phyloP scores from a whole-genome alignment of 768 basidiomycete genomes.

The Terana coerulea region DNA sequence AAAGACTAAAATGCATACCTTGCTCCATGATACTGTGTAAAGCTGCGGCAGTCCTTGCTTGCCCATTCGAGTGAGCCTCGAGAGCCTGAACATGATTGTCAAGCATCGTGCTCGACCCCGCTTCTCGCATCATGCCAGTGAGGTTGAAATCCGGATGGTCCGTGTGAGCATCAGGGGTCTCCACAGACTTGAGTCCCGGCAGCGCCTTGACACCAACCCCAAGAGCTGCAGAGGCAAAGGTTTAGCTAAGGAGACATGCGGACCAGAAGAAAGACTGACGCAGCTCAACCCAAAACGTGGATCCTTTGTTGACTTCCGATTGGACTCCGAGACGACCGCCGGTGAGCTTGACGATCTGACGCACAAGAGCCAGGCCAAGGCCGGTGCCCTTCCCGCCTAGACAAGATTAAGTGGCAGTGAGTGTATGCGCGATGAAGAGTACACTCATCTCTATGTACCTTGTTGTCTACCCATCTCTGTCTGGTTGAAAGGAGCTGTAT shows the following conservation, averaged over 20 bases:
- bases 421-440: no score
- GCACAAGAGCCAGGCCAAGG: conserved; percentile 47
- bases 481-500: conserved; percentile 68
- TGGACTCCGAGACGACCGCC: conserved; percentile 42
- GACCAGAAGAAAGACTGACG: conserved; percentile 34
- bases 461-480: conserved; percentile 74
- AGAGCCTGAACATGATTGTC: no score
- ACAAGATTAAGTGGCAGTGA: no score
- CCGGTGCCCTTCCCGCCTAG: conserved; percentile 55
- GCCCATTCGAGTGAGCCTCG: no score
- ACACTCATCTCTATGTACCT: no score
- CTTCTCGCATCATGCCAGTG: background rate
- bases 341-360: conserved; percentile 49
- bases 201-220: conserved; percentile 58
- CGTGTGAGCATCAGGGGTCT: background rate
- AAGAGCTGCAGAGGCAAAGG: conserved; percentile 37
- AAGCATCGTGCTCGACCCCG: no score
- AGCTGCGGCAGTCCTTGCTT: no score
- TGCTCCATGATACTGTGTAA: conserved; percentile 69
- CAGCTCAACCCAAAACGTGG: conserved; percentile 87
- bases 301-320: conserved; percentile 57
- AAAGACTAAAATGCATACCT: conserved; percentile 32
- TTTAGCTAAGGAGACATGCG: no score
- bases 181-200: conserved; percentile 15
- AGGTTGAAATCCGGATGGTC: background rate